Evolutionary conservation across 331 rosid species (phyloP).

Genomic region (Spiraea crenata): DNA sequence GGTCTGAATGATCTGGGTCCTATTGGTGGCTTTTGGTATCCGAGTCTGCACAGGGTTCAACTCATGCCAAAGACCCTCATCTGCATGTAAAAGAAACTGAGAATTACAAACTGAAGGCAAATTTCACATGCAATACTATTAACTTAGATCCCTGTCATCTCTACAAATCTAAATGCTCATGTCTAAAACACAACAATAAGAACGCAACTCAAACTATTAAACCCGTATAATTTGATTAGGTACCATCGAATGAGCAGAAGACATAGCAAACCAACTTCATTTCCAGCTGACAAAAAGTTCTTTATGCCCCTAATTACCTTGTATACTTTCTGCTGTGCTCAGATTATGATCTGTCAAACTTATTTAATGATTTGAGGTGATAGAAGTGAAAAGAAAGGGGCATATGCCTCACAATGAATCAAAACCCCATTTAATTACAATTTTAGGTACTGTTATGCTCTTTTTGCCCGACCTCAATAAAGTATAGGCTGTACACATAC

Average conservation of each 20-base stretch:
- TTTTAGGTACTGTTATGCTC: too few relatives aligned
- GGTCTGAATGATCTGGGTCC: constrained; percentile 10
- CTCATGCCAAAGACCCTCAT: neutral
- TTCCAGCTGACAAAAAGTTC: neutral
- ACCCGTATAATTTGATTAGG: neutral
- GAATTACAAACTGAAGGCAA: neutral
- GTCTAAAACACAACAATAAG: neutral
- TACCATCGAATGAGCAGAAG: neutral
- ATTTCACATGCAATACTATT: neutral
- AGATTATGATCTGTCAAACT: neutral
- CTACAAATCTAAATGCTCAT: neutral
- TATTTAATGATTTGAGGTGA: neutral
- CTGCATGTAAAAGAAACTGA: constrained; percentile 34
- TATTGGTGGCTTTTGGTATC: constrained; percentile 21
- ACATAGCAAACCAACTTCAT: neutral
- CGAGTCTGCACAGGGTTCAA: constrained; percentile 7
- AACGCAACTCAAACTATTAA: neutral
- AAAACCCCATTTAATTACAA: neutral
- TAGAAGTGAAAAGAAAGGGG: neutral
- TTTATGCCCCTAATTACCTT: neutral
- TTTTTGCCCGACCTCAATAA: too few relatives aligned
- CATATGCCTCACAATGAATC: neutral
- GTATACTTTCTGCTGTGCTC: neutral
- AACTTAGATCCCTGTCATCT: neutral
- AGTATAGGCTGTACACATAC: too few relatives aligned